A percentile compares a stretch with the other conserved stretches of the same genome.
Conservation (phyloP, 1,284 basidiomycete species). For the Somion occarium region DNA sequence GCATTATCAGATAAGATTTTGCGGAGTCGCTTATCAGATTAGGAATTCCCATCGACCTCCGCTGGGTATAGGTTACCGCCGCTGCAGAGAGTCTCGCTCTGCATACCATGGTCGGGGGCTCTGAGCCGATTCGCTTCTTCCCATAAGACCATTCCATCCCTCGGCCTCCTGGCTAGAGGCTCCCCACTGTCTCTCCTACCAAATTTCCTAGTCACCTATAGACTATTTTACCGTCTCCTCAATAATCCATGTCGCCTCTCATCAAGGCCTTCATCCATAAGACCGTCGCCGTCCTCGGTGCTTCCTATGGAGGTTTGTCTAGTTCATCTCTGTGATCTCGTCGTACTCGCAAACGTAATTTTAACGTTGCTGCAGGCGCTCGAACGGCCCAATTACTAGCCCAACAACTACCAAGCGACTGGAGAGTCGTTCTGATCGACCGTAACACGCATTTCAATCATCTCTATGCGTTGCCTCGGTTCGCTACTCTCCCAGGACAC, state of each 20-base stretch:
- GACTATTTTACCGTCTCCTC: background rate
- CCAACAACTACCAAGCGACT: slow-evolving; percentile 49
- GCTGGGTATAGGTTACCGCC: background rate
- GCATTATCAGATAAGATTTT: background rate
- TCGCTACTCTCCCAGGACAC: slow-evolving; percentile 59
- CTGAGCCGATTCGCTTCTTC: background rate
- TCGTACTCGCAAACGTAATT: background rate
- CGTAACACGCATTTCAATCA: slow-evolving; percentile 45
- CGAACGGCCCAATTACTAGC: slow-evolving; percentile 57
- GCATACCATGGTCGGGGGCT: background rate
- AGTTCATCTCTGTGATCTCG: background rate
- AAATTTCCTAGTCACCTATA: background rate
- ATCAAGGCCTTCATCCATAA: slow-evolving; percentile 2
- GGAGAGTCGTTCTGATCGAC: slow-evolving; percentile 69
- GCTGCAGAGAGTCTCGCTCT: background rate
- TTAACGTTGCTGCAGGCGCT: slow-evolving; percentile 27
- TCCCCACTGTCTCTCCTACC: background rate
- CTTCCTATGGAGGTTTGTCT: slow-evolving; percentile 16
- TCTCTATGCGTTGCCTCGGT: slow-evolving; percentile 61
- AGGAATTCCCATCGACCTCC: background rate
- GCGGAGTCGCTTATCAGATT: background rate
- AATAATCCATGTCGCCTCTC: background rate
- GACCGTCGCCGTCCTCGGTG: slow-evolving; percentile 15
- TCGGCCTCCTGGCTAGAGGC: background rate
- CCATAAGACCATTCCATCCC: background rate